Evolutionary conservation across 2,329 filamentous ascomycete species (phyloP).

Genomic region (Dothidotthia symphoricarpi): DNA sequence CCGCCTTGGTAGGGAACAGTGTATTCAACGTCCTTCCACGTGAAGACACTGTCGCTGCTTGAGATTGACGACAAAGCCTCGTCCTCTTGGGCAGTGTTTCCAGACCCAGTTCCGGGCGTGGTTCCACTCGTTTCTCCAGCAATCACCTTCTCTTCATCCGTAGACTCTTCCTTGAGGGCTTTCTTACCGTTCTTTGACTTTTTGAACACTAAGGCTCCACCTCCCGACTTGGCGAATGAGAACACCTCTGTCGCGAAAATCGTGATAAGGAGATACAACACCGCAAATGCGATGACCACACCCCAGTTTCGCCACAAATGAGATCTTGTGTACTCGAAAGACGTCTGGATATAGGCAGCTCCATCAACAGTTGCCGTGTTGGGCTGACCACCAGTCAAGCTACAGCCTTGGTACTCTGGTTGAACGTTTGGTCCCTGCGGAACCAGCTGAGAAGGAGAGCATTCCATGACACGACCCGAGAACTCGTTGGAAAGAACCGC

Average conservation of each 20-base stretch:
- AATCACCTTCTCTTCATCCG: conserved; percentile 59
- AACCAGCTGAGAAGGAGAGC: conserved; percentile 58
- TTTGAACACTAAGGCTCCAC: conserved; percentile 71
- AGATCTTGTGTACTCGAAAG: conserved; percentile 57
- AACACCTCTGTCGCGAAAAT: conserved; percentile 68
- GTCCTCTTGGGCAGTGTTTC: conserved; percentile 27
- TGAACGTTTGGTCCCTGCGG: conserved; percentile 57
- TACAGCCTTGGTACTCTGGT: conserved; percentile 61
- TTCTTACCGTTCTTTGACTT: conserved; percentile 62
- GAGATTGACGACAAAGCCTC: conserved; percentile 38
- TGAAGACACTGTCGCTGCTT: conserved; percentile 40
- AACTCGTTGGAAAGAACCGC: conserved; percentile 68
- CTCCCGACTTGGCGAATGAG: conserved; percentile 60
- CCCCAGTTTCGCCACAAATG: conserved; percentile 74
- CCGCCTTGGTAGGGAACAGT: conserved; percentile 68
- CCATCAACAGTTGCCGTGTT: conserved; percentile 55
- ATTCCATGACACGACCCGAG: conserved; percentile 56
- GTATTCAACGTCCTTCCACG: conserved; percentile 54
- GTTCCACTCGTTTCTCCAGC: conserved; percentile 25
- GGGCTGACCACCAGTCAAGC: conserved; percentile 57
- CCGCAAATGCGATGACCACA: conserved; percentile 70
- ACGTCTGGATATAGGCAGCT: conserved; percentile 53
- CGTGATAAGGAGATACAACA: conserved; percentile 72
- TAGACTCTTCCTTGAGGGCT: conserved; percentile 47
- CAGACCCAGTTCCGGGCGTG: conserved; percentile 19